A percentile compares a stretch with the other conserved stretches of the same genome.
phyloP scores from a whole-genome alignment of 2,329 filamentous ascomycete genomes.

The Colletotrichum phormii region DNA sequence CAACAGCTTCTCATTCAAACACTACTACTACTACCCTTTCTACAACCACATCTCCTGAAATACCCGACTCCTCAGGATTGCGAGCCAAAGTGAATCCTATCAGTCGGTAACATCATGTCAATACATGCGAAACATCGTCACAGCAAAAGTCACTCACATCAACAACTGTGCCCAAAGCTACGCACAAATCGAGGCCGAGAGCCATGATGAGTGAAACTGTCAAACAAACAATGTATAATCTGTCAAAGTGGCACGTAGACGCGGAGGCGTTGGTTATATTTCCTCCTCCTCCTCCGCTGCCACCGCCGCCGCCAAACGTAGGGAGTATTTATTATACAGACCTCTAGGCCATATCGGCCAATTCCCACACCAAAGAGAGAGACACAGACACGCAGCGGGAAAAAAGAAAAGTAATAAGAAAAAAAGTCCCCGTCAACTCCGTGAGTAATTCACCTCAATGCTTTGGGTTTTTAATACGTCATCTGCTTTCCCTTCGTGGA shows the following conservation, averaged over 20 bases:
- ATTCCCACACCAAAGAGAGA: conserved; percentile 5
- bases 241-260: conserved; percentile 23
- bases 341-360: conserved; percentile 9
- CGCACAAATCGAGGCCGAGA: not conserved
- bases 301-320: not conserved
- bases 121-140: too few species aligned
- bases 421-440: conserved; percentile 35
- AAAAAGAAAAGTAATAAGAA: conserved; percentile 29
- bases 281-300: not conserved
- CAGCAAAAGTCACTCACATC: too few species aligned
- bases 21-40: too few species aligned
- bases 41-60: too few species aligned
- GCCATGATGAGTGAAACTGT: not conserved
- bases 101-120: too few species aligned
- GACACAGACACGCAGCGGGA: conserved; percentile 23
- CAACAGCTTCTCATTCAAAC: not conserved
- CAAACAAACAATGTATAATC: conserved; percentile 29
- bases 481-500: conserved; percentile 8
- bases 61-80: not conserved
- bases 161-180: too few species aligned
- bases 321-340: conserved; percentile 38
- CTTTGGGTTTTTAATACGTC: conserved; percentile 24
- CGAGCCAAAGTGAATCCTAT: not conserved
- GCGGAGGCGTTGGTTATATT: not conserved
- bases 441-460: conserved; percentile 34